Evolutionary conservation across 1,139 yeast genomes (phyloP).

Genomic region (Kodamaea alishanica): DNA sequence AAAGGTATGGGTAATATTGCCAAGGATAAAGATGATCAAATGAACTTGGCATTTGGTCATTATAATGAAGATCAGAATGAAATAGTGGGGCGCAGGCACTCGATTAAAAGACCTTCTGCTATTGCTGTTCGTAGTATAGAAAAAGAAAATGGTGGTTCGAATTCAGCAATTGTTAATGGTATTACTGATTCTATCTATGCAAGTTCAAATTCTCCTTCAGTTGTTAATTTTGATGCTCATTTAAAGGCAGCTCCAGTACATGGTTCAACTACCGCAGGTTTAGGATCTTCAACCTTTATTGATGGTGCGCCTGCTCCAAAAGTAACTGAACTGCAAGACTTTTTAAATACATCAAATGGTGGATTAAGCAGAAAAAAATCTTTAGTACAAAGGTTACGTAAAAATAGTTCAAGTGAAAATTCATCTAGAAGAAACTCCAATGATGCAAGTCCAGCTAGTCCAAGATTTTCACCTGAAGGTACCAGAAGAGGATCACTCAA

Average conservation of each 20-base stretch:
- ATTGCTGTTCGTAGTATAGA: slow-evolving; percentile 15
- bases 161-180: slow-evolving; percentile 1
- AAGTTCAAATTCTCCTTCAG: slow-evolving; percentile 31
- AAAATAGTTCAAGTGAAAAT: slow-evolving; percentile 37
- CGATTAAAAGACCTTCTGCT: slow-evolving; percentile 15
- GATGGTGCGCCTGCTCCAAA: slow-evolving; percentile 95
- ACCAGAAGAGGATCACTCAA: slow-evolving; percentile 23
- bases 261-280: slow-evolving; percentile 80
- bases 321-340: slow-evolving; percentile 24
- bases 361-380: slow-evolving; percentile 72
- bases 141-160: slow-evolving; percentile 1
- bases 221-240: slow-evolving; percentile 67
- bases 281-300: slow-evolving; percentile 87
- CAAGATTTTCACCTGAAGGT: slow-evolving; percentile 11
- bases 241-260: slow-evolving; percentile 70
- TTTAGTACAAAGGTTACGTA: slow-evolving; percentile 61
- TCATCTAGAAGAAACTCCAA: slow-evolving; percentile 33
- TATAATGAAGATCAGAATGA: slow-evolving; percentile 37
- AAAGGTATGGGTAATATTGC: slow-evolving; percentile 51
- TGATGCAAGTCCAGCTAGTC: slow-evolving; percentile 19
- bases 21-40: slow-evolving; percentile 49
- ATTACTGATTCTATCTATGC: slow-evolving; percentile 2
- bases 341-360: slow-evolving; percentile 26
- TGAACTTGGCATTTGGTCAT: slow-evolving; percentile 62
- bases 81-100: slow-evolving; percentile 30